Evolutionary conservation across 2,329 filamentous ascomycete species (phyloP).

Genomic region (Colletotrichum karsti): DNA sequence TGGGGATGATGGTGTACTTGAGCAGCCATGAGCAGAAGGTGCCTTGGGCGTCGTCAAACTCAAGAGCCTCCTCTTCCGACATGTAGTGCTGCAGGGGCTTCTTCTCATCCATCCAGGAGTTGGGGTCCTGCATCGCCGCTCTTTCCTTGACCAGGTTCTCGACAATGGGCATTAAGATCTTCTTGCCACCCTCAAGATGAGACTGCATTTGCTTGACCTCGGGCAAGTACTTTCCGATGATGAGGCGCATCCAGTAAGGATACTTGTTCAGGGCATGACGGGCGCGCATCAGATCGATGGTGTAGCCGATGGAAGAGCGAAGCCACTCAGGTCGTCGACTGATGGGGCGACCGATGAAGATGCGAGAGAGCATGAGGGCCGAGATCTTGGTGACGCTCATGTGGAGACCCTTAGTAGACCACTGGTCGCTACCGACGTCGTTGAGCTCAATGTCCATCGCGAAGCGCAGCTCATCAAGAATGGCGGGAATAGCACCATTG

Average conservation of each 20-base stretch:
- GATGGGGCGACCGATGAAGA: slow-evolving; percentile 16
- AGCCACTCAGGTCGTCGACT: slow-evolving; percentile 11
- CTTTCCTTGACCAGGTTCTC: slow-evolving; percentile 12
- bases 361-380: slow-evolving; percentile 10
- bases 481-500: slow-evolving; percentile 11
- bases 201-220: slow-evolving; percentile 17
- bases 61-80: slow-evolving; percentile 4
- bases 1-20: slow-evolving; percentile 11
- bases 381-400: slow-evolving; percentile 18
- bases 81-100: slow-evolving; percentile 10
- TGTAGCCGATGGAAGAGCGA: slow-evolving; percentile 11
- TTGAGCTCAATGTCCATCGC: slow-evolving; percentile 17
- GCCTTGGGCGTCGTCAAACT: slow-evolving; percentile 14
- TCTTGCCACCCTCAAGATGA: slow-evolving; percentile 9
- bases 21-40: slow-evolving; percentile 14
- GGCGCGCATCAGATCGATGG: slow-evolving; percentile 14
- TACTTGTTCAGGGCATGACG: slow-evolving; percentile 11
- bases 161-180: slow-evolving; percentile 11
- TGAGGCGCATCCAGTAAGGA: slow-evolving; percentile 9
- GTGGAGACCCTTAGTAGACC: slow-evolving; percentile 15
- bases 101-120: slow-evolving; percentile 1
- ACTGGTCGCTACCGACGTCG: slow-evolving; percentile 4
- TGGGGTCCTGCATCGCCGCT: neutral
- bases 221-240: slow-evolving; percentile 14
- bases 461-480: slow-evolving; percentile 14